Base-by-base conservation (phyloP, 768 basidiomycete species). In the Pisolithus tinctorius region DNA sequence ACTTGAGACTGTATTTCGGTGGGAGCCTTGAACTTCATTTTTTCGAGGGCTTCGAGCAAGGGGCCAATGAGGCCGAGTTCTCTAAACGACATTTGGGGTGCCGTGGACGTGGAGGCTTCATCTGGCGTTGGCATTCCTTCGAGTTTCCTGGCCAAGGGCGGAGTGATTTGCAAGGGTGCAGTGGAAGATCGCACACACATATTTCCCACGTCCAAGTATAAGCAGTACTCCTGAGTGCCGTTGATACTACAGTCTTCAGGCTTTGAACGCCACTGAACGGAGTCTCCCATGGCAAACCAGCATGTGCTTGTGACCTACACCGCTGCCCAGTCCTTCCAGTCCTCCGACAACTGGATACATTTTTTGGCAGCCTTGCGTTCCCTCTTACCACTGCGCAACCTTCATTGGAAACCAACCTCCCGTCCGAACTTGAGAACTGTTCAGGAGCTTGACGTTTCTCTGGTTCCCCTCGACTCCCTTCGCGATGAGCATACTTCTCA, bases 1-100 rank as follows among this genome's bases (percentile, higher is more conserved):
- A 78, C 78, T 62, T 92, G 82, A 2, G 74, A 71, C 68, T 99
- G 96, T 59, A 99, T 99, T 49, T 88, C 86, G 7, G 95, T 95
- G 0, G 96, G 95, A 40, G 76, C 74, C 55, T 79, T 93, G 78
- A 81, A 98, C 45, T 83, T 82, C 39, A 97, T 72, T 51, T 85
- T 82, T 41, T 83, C 77, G 42, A 97, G 81, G 4, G 94, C 88
- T 61, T 89, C 81, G 45, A 96, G 83, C 1, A 99, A 78, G 49
- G 92, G 93, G 38, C 88, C 82, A 46, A 94, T 95, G 48, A 98
- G 74, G 26, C 94, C 93, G 27, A 99, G 79, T 30, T 82, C 80
- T 57, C 81, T 80, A 71, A 99, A 99, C 2, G 87, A 82, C 9
- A 65, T 60, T 16, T 69, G 47, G 49, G 72, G 58, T 25, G 70